Evolutionary conservation across 495 filamentous ascomycete species (phyloP), one percentile per base, ranked within the genome.

Genomic region (Tuber calosporum): DNA sequence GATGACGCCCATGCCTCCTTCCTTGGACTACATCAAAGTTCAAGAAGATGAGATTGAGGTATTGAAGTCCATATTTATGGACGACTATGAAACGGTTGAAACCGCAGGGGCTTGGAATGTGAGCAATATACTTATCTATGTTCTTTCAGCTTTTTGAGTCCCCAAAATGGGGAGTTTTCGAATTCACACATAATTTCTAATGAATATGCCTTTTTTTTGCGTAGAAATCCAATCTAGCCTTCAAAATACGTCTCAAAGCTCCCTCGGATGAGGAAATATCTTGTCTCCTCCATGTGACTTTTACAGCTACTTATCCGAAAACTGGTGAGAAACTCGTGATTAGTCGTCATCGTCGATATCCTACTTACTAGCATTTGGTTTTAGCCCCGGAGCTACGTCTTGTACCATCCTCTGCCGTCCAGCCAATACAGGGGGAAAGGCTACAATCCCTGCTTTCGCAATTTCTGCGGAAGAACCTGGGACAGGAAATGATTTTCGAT

Each of bases 301-400:
- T 99, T 38, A 93, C 92, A 17, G 90, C 94, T 19, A 97, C 95
- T 0, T 99, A 99, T 82, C 96, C 96, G 11, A 97, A 94, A 82
- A 91, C 93, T 22, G 82, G 76, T 78, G 41, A 73, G 76, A 75
- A 72, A 41, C 22, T 34, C 45, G 66, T 45, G 43, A 70, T 69
- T 39, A 69, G 53, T n/a, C 26, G 40, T 45, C 37, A 36, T 36
- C 67, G 34, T 73, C 22, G 41, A 53, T 62, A 68, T 40, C 72
- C 45, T 73, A 36, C 66, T 69, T 38, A 69, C 41, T 36, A 17
- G 67, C 41, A 48, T 22, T 22, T 13, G 69, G 69, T 43, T n/a
- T 30, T 73, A 73, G 76, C 87, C 4, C 95, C 95, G 3, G 85
- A 91, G 41, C 81, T 99, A 6, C 88, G 85, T 13, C 79, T 96